A percentile compares a stretch with the other conserved stretches of the same genome.
Evolutionary conservation across 176 grass and related monocot species (phyloP).

Genomic region (Carex kokanica): DNA sequence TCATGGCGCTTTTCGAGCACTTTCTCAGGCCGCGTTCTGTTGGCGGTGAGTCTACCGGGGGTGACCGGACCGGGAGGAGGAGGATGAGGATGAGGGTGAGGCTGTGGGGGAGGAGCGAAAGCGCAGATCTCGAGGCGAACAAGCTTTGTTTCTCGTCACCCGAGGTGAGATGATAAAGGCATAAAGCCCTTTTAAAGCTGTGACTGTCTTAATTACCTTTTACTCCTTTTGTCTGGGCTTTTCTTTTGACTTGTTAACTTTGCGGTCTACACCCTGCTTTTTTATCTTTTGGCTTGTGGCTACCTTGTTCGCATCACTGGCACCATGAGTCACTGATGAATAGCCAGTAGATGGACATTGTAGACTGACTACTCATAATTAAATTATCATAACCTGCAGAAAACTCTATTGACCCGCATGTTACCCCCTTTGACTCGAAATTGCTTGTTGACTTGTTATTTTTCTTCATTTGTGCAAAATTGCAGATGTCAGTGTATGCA

Average conservation of each 20-base stretch:
- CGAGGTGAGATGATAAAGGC: constrained; percentile 16
- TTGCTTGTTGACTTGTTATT: neutral
- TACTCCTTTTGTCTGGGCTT: constrained; percentile 29
- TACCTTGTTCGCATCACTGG: too few relatives aligned
- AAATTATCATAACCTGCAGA: neutral
- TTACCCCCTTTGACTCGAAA: neutral
- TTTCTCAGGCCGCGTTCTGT: constrained; percentile 48
- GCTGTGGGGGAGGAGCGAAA: neutral
- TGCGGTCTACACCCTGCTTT: constrained; percentile 13
- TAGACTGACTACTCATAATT: too few relatives aligned
- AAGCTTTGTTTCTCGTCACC: constrained; percentile 23
- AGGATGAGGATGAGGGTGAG: neutral
- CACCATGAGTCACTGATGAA: too few relatives aligned
- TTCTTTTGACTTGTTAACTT: constrained; percentile 39
- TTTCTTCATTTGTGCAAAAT: neutral
- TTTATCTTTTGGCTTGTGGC: too few relatives aligned
- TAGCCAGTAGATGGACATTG: too few relatives aligned
- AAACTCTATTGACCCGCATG: neutral
- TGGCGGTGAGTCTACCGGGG: neutral
- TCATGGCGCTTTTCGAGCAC: constrained; percentile 90
- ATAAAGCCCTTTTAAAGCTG: too few relatives aligned
- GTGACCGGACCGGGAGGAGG: neutral
- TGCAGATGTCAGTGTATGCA: constrained; percentile 80
- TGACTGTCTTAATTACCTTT: too few relatives aligned
- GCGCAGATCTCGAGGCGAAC: constrained; percentile 30